These are phyloP conservation scores for Calonectria hawksworthii DNA, from an alignment of 2,329 filamentous ascomycete genomes.

Conservation along the genomic window DNA sequence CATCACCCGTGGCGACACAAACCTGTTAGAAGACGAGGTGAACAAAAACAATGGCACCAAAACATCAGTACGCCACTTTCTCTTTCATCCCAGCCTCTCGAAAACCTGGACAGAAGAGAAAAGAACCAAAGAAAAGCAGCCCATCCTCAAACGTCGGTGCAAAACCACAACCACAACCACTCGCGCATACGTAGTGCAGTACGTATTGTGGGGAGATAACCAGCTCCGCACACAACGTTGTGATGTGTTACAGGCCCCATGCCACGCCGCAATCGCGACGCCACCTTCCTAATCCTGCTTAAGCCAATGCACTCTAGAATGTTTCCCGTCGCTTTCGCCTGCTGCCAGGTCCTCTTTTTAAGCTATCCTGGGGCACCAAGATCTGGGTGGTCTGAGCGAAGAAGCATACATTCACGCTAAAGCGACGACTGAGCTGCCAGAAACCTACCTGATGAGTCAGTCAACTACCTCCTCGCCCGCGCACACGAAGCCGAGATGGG, in stretches of 20 bases:
- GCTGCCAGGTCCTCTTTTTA: conserved; percentile 19
- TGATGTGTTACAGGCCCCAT: conserved; percentile 3
- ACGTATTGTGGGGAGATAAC: conserved; percentile 23
- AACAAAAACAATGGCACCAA: neutral
- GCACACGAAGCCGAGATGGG: neutral
- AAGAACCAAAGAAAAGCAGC: neutral
- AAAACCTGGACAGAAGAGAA: neutral
- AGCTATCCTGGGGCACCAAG: conserved; percentile 1
- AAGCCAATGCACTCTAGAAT: conserved; percentile 28
- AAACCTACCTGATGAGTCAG: neutral
- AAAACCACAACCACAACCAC: neutral
- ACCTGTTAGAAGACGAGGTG: neutral
- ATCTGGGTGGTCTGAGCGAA: neutral
- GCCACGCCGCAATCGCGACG: conserved; percentile 8
- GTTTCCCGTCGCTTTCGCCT: neutral
- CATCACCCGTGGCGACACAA: neutral
- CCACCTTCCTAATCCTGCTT: conserved; percentile 43
- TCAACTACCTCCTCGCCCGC: neutral
- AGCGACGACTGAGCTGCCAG: neutral
- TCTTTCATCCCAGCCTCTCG: neutral
- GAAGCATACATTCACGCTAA: neutral
- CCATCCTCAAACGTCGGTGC: neutral
- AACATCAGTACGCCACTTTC: neutral
- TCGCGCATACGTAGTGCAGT: neutral
- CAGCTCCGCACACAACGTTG: neutral